Base-by-base conservation (phyloP, 495 filamentous ascomycete genomes). In the Penicillium robsamsonii region DNA sequence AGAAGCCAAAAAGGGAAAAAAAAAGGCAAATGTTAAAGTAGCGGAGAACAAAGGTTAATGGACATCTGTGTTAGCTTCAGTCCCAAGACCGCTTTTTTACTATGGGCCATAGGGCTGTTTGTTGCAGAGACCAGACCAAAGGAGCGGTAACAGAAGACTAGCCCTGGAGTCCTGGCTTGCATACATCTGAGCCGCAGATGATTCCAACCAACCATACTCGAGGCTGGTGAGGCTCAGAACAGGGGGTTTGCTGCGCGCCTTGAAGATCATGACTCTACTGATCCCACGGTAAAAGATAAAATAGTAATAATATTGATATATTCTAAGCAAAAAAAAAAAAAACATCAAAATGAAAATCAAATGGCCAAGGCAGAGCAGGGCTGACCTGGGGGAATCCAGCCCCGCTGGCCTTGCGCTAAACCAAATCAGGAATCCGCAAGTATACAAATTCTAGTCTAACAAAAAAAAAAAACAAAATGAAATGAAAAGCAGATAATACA, bases 261-360 rank as follows among this genome's bases (percentile, higher is more conserved):
- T 55, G 57, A 50, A 29, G 52, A 54, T 54, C 52, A 54, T 30
- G 58, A 60, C 58, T 57, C 49, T 22, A 38, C 43, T 53, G 33
- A 22, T 22, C 4, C 25, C 58, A 49, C 27, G 53, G 48, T 7
- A 35, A 50, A 12, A 50, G 11, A 48, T 18, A 15, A 55, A 44
- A 13, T 33, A 41, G 6, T 43, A 41, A 44, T 6, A 17, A 35
- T 17, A 45, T 43, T 45, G 41, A 45, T 46, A 20, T 18, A 45
- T 35, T n/a, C 15, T 53, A 53, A 35, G 38, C 24, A 35, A 53
- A 40, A 22, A n/a, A 15, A 27, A 38, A 13, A 30, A 18, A 40
- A 7, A 20, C n/a, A 18, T 48, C 29, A 48, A 20, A 46, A 46
- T 46, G 22, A 20, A 24, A 50, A 46, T 53, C 13, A 42, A 37